Evolutionary conservation across 2,329 filamentous ascomycete species (phyloP).

Genomic region (Fusarium dlaminii): DNA sequence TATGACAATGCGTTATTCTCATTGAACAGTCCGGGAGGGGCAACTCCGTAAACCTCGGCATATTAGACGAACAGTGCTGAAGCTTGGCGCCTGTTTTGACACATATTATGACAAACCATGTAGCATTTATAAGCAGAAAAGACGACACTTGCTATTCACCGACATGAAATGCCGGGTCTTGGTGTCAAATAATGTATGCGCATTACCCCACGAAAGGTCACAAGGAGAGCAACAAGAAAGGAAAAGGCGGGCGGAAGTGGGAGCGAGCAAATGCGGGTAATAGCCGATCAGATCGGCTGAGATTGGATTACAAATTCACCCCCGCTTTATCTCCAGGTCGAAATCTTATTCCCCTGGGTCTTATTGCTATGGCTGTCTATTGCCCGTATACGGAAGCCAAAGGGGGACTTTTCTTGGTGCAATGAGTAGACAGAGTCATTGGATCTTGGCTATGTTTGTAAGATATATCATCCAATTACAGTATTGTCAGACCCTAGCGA

Average conservation of each 20-base stretch:
- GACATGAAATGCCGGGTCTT: not conserved
- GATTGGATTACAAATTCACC: constrained; percentile 5
- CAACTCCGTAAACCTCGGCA: not conserved
- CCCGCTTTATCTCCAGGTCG: constrained; percentile 29
- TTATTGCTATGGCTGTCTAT: not conserved
- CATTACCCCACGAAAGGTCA: constrained; percentile 2
- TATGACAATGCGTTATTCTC: not conserved
- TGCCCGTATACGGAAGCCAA: constrained; percentile 5
- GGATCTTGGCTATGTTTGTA: not conserved
- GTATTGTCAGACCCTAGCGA: not conserved
- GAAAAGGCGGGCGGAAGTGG: not conserved
- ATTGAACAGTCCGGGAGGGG: not conserved
- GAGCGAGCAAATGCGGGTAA: constrained; percentile 3
- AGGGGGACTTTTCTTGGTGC: not conserved
- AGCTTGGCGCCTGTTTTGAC: not conserved
- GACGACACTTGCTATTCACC: not conserved
- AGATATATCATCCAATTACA: not conserved
- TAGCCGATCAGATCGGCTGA: constrained; percentile 21
- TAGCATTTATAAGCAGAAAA: not conserved
- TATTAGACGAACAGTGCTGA: not conserved
- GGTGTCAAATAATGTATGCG: not conserved
- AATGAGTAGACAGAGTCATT: not conserved
- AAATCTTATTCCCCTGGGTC: not conserved
- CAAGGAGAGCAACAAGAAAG: not conserved
- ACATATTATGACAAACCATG: not conserved